Percentiles rank a stretch among this genome's conserved stretches.
Conservation (phyloP, 805 yeast species). For the Yarrowia sp. region DNA sequence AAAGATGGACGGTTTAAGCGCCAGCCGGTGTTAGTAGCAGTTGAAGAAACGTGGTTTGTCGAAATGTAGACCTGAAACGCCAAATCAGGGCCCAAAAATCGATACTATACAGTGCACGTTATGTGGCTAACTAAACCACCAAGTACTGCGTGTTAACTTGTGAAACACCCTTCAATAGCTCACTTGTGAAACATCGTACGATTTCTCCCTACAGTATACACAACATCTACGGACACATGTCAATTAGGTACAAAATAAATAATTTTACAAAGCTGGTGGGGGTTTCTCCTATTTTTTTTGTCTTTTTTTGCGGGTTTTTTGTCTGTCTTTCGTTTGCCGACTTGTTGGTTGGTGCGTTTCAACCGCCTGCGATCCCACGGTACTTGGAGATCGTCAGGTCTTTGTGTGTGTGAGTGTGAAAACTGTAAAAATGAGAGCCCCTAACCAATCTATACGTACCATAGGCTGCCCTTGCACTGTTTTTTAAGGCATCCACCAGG, state of each 20-base stretch:
- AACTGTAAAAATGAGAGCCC: constrained; percentile 1
- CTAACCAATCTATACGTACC: constrained; percentile 21
- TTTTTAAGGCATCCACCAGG: not conserved
- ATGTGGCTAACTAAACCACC: too few relatives aligned
- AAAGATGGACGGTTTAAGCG: too few relatives aligned
- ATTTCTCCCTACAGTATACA: not conserved
- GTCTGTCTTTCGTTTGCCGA: not conserved
- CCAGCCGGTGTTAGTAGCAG: too few relatives aligned
- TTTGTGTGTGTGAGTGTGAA: not conserved
- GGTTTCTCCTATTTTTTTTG: not conserved
- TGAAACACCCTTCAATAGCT: too few relatives aligned
- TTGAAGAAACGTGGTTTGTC: too few relatives aligned
- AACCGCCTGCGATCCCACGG: constrained; percentile 10
- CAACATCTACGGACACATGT: not conserved
- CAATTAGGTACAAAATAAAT: constrained; percentile 13
- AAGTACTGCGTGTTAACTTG: too few relatives aligned
- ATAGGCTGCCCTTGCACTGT: not conserved
- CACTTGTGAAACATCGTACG: not conserved
- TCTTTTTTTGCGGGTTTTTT: not conserved
- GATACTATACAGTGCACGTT: too few relatives aligned
- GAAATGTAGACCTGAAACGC: too few relatives aligned
- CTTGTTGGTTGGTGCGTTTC: not conserved
- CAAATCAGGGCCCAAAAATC: too few relatives aligned
- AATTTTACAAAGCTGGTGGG: constrained; percentile 11
- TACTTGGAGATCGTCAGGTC: not conserved